Percentiles rank a stretch among this genome's conserved stretches.
These are phyloP conservation scores for Geotrichum candidum DNA, from an alignment of 1,139 yeast species.

Conservation along the genomic window DNA sequence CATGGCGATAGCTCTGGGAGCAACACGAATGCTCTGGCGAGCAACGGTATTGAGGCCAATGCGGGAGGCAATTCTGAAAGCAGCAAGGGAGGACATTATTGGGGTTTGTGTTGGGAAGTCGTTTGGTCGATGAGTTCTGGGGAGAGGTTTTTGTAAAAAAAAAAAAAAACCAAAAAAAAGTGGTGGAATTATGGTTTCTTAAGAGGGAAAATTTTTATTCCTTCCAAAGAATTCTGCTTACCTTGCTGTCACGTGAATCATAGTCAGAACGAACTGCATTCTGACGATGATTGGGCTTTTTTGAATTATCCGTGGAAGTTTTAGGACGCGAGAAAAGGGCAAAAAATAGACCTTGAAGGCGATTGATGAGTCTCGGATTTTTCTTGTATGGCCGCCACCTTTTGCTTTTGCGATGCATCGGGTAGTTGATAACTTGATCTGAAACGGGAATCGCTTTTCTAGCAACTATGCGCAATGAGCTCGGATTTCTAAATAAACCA, in stretches of 20 bases:
- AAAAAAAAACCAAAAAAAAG: not conserved
- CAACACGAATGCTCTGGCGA: slow-evolving; percentile 6
- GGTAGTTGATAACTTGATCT: not conserved
- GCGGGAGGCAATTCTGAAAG: slow-evolving; percentile 17
- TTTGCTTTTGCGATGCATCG: not conserved
- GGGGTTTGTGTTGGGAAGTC: not conserved
- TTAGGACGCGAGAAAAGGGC: too few species aligned
- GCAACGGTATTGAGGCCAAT: slow-evolving; percentile 13
- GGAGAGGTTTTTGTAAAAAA: not conserved
- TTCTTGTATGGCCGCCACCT: too few species aligned
- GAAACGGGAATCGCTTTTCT: not conserved
- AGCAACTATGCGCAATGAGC: too few species aligned
- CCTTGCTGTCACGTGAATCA: not conserved
- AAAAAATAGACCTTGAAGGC: too few species aligned
- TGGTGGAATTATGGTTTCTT: not conserved
- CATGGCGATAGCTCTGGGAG: slow-evolving; percentile 16
- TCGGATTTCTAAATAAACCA: too few species aligned
- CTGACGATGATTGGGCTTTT: too few species aligned
- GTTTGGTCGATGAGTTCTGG: too few species aligned
- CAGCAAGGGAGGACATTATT: slow-evolving; percentile 13
- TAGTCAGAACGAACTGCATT: not conserved
- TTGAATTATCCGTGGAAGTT: too few species aligned
- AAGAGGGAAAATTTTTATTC: not conserved
- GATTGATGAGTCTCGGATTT: not conserved
- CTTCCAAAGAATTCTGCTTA: not conserved